phyloP scores from a whole-genome alignment of 73 alveolate genomes.

The Tetrahymena elliotti region DNA sequence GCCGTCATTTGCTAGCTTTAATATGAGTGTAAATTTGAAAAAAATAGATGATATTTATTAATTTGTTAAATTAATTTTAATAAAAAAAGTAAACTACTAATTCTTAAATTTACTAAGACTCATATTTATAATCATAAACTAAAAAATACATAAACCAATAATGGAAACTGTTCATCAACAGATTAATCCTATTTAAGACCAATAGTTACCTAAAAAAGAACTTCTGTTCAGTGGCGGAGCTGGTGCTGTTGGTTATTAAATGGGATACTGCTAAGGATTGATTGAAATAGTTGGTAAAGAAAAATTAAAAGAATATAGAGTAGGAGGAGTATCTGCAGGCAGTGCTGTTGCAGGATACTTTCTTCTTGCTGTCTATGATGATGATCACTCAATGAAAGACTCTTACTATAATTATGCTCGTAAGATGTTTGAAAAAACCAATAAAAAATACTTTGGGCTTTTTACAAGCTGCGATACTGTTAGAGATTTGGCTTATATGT shows the following conservation, averaged over 20 bases:
- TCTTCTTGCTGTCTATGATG: neutral
- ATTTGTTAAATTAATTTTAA: neutral
- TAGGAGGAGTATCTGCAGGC: neutral
- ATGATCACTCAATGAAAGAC: neutral
- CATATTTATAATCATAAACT: too few relatives aligned
- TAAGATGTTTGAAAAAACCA: neutral
- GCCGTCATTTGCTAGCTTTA: neutral
- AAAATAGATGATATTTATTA: neutral
- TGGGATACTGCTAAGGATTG: neutral
- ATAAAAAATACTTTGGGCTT: neutral
- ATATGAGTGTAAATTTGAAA: neutral
- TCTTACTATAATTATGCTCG: neutral
- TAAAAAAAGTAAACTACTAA: neutral
- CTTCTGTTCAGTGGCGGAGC: neutral
- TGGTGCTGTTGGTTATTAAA: neutral
- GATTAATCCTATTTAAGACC: neutral
- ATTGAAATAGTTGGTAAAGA: neutral
- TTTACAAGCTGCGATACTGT: neutral
- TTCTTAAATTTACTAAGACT: neutral
- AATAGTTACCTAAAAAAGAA: neutral
- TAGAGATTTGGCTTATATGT: neutral
- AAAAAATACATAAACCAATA: neutral
- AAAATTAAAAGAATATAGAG: neutral
- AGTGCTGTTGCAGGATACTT: neutral
- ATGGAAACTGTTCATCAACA: neutral